phyloP scores from a whole-genome alignment of 352 stramenopile genomes.

The Pythium monospermum region DNA sequence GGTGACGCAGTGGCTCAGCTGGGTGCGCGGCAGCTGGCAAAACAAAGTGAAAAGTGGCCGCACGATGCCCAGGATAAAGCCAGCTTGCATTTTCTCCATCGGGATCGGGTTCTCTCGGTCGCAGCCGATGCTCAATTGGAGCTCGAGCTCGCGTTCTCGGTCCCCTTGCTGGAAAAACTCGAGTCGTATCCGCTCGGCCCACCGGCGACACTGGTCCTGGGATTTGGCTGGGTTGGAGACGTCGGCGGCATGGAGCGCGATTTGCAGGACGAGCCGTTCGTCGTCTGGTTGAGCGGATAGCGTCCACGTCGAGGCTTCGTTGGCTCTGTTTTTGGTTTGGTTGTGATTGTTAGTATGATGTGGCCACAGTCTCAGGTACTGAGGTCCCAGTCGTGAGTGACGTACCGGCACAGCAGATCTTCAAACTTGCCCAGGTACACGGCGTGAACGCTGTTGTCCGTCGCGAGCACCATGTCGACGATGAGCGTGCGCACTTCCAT shows the following conservation, averaged over 20 bases:
- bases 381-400: no score
- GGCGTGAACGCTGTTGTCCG: conserved; percentile 83
- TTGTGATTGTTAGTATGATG: no score
- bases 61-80: conserved; percentile 93
- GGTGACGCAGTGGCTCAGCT: conserved; percentile 52
- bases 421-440: conserved; percentile 77
- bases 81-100: conserved; percentile 87
- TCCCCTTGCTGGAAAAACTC: conserved; percentile 96
- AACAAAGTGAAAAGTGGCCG: conserved; percentile 66
- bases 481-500: conserved; percentile 74
- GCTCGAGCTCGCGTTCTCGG: conserved; percentile 83
- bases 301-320: conserved; percentile 42
- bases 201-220: conserved; percentile 69
- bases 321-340: no score
- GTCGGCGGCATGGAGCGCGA: conserved; percentile 87
- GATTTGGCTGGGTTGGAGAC: conserved; percentile 92
- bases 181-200: conserved; percentile 85
- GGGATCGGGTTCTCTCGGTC: conserved; percentile 85
- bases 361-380: no score
- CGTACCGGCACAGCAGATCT: conserved; percentile 51
- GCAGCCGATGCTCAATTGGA: conserved; percentile 88
- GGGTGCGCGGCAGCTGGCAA: conserved; percentile 41
- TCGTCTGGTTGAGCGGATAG: conserved; percentile 49
- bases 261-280: conserved; percentile 69
- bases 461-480: conserved; percentile 85